A percentile compares a stretch with the other conserved stretches of the same genome.
Evolutionary conservation across 2,329 filamentous ascomycete species (phyloP).

Genomic region (Lecanoromycetidae sp.): DNA sequence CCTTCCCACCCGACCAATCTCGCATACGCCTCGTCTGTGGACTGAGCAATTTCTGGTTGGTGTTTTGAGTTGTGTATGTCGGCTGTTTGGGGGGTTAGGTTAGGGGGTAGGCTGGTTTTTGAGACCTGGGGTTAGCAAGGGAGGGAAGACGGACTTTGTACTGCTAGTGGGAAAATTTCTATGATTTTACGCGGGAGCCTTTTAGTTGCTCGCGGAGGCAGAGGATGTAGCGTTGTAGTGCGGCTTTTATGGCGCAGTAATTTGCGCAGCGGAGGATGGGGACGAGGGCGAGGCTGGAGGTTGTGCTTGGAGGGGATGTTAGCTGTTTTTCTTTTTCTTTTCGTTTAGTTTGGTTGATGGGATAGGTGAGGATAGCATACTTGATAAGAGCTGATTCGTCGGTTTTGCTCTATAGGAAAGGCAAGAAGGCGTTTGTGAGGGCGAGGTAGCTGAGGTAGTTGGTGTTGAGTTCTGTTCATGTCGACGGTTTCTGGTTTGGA

Average conservation of each 20-base stretch:
- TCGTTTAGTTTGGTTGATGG: too few species aligned
- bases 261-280: conserved; percentile 38
- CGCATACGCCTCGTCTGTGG: conserved; percentile 38
- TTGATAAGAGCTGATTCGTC: conserved; percentile 25
- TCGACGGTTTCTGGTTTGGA: conserved; percentile 33
- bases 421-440: conserved; percentile 36
- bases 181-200: conserved; percentile 40
- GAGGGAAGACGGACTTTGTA: conserved; percentile 32
- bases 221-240: conserved; percentile 43
- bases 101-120: neutral
- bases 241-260: conserved; percentile 46
- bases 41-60: conserved; percentile 42
- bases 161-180: conserved; percentile 43
- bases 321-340: too few species aligned
- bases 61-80: conserved; percentile 45
- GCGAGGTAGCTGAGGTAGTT: conserved; percentile 39
- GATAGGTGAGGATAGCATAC: conserved; percentile 22
- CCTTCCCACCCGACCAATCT: too few species aligned
- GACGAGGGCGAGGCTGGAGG: conserved; percentile 39
- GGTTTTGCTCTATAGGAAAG: conserved; percentile 30
- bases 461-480: conserved; percentile 33
- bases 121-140: neutral
- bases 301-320: too few species aligned
- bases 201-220: conserved; percentile 40
- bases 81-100: conserved; percentile 19